Evolutionary conservation across 75 land plant species (phyloP).

Genomic region (Pseudotsuga menziesii): DNA sequence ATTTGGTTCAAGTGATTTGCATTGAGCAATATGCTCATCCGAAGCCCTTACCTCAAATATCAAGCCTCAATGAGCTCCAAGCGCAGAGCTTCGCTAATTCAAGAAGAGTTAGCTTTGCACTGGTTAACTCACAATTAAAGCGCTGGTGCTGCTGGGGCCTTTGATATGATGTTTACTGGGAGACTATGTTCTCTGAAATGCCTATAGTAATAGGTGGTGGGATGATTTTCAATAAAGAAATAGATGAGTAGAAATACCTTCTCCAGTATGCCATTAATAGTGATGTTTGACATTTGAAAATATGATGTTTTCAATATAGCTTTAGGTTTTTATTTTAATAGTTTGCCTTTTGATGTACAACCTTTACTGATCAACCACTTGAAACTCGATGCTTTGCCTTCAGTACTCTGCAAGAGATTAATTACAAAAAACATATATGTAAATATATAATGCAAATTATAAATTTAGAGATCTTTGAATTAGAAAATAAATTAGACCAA

Average conservation of each 20-base stretch:
- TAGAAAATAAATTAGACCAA: not conserved
- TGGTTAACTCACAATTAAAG: too few relatives aligned
- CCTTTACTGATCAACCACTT: not conserved
- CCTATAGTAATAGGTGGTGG: too few relatives aligned
- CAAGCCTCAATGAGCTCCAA: too few relatives aligned
- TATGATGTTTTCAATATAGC: not conserved
- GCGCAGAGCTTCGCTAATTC: too few relatives aligned
- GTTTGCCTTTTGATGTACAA: too few relatives aligned
- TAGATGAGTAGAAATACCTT: slow-evolving; percentile 33
- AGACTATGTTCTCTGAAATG: too few relatives aligned
- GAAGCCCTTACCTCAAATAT: too few relatives aligned
- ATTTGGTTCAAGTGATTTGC: too few relatives aligned
- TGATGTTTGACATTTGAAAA: slow-evolving; percentile 53
- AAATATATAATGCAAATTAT: slow-evolving; percentile 20
- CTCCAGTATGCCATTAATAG: slow-evolving; percentile 61
- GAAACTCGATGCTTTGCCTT: slow-evolving; percentile 18
- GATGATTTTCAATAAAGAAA: slow-evolving; percentile 4
- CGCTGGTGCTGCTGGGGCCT: too few relatives aligned
- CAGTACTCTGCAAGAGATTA: slow-evolving; percentile 26
- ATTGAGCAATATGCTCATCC: too few relatives aligned
- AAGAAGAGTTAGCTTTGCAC: too few relatives aligned
- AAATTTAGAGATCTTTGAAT: slow-evolving; percentile 10
- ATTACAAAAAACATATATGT: slow-evolving; percentile 18
- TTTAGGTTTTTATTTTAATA: not conserved
- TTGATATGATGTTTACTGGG: too few relatives aligned